phyloP scores from a whole-genome alignment of 2,329 filamentous ascomycete species.

The Trichophyton mentagrophytes region DNA sequence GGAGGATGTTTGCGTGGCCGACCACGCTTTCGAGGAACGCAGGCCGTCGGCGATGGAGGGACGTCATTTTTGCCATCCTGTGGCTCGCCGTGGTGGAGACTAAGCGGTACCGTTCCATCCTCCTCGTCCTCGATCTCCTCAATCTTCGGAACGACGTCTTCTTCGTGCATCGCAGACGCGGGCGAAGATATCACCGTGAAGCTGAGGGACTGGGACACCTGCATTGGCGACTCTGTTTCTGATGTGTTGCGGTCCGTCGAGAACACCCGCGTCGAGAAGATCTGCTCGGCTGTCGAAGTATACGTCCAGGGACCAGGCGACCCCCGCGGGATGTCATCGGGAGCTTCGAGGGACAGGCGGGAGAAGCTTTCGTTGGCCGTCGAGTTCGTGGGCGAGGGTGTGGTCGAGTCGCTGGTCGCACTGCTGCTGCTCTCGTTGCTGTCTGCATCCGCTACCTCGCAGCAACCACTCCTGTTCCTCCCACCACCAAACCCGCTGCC shows the following conservation, averaged over 20 bases:
- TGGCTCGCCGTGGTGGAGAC: slow-evolving; percentile 18
- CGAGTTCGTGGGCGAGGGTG: slow-evolving; percentile 13
- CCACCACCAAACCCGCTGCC: slow-evolving; percentile 16
- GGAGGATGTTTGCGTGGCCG: slow-evolving; percentile 71
- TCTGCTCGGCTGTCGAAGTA: slow-evolving; percentile 6
- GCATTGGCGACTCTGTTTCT: slow-evolving; percentile 12
- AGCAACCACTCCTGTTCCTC: slow-evolving; percentile 12
- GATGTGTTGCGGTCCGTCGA: slow-evolving; percentile 9
- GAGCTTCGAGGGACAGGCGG: slow-evolving; percentile 22
- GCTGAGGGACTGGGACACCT: slow-evolving; percentile 13
- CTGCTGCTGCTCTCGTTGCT: not conserved
- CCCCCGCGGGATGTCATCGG: slow-evolving; percentile 25
- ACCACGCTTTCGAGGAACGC: slow-evolving; percentile 51
- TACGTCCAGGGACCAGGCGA: slow-evolving; percentile 18
- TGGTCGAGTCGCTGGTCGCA: not conserved
- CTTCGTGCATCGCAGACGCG: slow-evolving; percentile 15
- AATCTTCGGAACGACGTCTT: slow-evolving; percentile 39
- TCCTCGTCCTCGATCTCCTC: slow-evolving; percentile 40
- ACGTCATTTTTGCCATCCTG: slow-evolving; percentile 17
- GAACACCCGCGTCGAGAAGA: slow-evolving; percentile 9
- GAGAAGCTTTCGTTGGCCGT: slow-evolving; percentile 22
- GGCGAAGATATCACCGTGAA: slow-evolving; percentile 19
- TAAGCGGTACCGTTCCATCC: slow-evolving; percentile 23
- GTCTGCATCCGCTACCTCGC: slow-evolving; percentile 2
- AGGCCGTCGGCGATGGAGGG: slow-evolving; percentile 11